Conservation (phyloP, 306 rosid species). For the Erythrophleum fordii region DNA sequence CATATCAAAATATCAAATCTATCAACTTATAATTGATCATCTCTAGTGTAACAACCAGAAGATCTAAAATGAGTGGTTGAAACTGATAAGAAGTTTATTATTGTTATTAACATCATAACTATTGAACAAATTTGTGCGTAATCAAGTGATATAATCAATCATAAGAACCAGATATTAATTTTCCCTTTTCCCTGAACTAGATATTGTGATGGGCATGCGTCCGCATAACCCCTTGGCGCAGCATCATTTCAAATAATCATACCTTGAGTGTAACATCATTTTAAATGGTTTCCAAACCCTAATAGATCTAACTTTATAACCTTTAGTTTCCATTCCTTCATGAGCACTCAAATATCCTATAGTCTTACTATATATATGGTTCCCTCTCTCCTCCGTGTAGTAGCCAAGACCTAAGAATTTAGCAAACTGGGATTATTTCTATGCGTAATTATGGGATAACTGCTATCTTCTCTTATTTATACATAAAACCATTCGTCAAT, state of each 20-base stretch:
- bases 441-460: not conserved
- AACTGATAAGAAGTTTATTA: not conserved
- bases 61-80: conserved; percentile 29
- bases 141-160: not conserved
- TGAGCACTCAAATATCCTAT: not conserved
- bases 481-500: not conserved
- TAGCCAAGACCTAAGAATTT: not conserved
- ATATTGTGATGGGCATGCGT: not conserved
- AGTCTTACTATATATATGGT: not conserved
- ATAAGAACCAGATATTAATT: conserved; percentile 3
- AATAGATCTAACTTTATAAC: not conserved
- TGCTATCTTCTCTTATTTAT: not conserved
- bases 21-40: conserved; percentile 26
- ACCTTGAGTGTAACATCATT: not conserved
- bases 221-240: not conserved
- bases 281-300: not conserved
- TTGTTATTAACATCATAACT: not conserved
- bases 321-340: not conserved
- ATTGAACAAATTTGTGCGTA: conserved; percentile 1
- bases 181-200: not conserved
- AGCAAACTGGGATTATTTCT: not conserved
- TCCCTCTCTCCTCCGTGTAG: not conserved
- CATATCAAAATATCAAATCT: conserved; percentile 28
- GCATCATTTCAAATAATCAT: not conserved
- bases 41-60: not conserved